Evolutionary conservation across 768 basidiomycete genomes (phyloP).

Genomic region (Tylopilus plumbeoviolaceoides): DNA sequence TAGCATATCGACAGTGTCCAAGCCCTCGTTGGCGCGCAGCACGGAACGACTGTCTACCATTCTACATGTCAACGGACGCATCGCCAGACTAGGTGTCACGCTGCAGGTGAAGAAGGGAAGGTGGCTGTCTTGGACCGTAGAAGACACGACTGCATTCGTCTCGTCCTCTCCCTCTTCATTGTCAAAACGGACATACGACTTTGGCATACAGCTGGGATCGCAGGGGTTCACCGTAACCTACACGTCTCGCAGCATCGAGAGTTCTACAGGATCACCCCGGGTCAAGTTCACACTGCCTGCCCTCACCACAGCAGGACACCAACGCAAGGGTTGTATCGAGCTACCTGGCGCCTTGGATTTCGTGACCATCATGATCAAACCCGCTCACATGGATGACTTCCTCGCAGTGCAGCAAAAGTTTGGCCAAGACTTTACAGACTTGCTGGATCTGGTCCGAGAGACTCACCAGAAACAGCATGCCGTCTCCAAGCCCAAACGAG

Average conservation of each 20-base stretch:
- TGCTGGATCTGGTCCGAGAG: conserved; percentile 62
- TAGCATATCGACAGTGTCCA: conserved; percentile 31
- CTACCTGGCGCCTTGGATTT: conserved; percentile 61
- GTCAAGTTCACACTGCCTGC: conserved; percentile 66
- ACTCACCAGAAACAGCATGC: conserved; percentile 38
- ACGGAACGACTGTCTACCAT: conserved; percentile 13
- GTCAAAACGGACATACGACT: conserved; percentile 38
- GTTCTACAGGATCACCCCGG: conserved; percentile 40
- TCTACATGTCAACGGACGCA: conserved; percentile 49
- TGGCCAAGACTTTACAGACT: conserved; percentile 83
- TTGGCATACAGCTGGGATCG: conserved; percentile 63
- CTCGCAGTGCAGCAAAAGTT: conserved; percentile 85
- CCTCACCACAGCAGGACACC: conserved; percentile 59
- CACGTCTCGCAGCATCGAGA: conserved; percentile 33
- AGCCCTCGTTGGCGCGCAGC: conserved; percentile 24
- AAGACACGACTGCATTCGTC: conserved; percentile 45
- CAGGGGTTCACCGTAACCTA: conserved; percentile 59
- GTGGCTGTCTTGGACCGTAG: conserved; percentile 75
- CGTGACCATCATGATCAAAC: conserved; percentile 71
- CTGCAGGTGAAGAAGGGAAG: conserved; percentile 87
- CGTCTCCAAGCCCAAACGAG: conserved; percentile 5
- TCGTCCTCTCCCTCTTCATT: conserved; percentile 36
- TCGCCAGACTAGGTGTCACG: conserved; percentile 52
- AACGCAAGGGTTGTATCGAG: conserved; percentile 43
- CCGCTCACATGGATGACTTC: conserved; percentile 79